Evolutionary conservation across 306 rosid species (phyloP), one percentile per base, ranked within the genome.

Genomic region (Arachis stenosperma): DNA sequence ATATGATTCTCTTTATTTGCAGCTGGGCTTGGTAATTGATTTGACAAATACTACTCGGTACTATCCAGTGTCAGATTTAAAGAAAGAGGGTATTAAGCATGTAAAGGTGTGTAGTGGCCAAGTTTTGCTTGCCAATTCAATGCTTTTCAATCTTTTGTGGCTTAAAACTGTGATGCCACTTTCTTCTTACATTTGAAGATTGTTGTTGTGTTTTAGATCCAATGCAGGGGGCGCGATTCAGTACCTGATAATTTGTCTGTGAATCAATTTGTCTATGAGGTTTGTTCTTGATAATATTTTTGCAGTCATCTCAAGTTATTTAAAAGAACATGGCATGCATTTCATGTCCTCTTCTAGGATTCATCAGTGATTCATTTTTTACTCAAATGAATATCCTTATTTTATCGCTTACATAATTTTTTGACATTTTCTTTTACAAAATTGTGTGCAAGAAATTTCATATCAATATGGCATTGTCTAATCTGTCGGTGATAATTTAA

Each of bases 21-120:
- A 95, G 99, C 97, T 95, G 72, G 99, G 99, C 84, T 75, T 95
- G 78, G 97, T 95, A 86, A 95, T 95, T 78, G 99, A 95, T 81
- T 86, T 95, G 93, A 86, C 99, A 9, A 91, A 95, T 76, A 91
- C 99, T 47, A 69, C 90, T 9, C 97, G 99, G 57, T 90, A 95
- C 80, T 95, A 95, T 88, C 85, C 88, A 59, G 89, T 89, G 65
- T 2, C 79, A 12, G 99, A 95, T 77, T 81, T 95, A 69, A 95
- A 92, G 86, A 90, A 87, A 82, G 99, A 95, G 89, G 93, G 97
- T 61, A 95, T 95, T 81, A 91, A 95, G 89, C 88, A 95, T 79
- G 87, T 95, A 17, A 95, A 95, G 98, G 99, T 95, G 78, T 73
- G 76, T 36, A 52, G 44, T 48, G 8, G 64, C 73, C 29, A 68